Conservation (phyloP, 805 yeast genomes). For the Kurtzmaniella fragi region DNA sequence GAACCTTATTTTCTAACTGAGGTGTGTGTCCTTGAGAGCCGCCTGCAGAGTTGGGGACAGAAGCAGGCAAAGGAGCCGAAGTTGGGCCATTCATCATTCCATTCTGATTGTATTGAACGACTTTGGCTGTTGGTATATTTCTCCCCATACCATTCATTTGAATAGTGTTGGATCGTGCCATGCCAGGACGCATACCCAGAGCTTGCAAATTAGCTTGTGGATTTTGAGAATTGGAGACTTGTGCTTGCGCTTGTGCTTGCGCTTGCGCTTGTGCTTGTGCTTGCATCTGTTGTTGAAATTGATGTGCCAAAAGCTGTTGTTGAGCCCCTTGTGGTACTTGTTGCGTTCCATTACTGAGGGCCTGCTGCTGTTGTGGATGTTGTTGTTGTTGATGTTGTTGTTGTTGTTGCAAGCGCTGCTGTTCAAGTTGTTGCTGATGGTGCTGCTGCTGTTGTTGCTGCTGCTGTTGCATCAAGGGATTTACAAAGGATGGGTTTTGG, state of each 20-base stretch:
- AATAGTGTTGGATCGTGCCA: conserved; percentile 16
- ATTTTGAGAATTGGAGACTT: conserved; percentile 6
- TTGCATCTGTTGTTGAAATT: conserved; percentile 5
- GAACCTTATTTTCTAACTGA: conserved; percentile 21
- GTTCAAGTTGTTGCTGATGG: conserved; percentile 2
- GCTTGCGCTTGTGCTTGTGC: conserved; percentile 11
- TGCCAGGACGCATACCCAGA: conserved; percentile 10
- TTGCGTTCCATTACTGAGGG: not conserved
- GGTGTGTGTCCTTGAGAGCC: conserved; percentile 26
- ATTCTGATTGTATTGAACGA: conserved; percentile 9
- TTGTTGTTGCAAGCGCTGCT: conserved; percentile 2
- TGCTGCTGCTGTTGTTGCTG: conserved; percentile 6
- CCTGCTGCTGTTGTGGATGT: conserved; percentile 3
- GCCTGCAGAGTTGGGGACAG: conserved; percentile 9
- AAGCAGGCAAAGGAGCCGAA: conserved; percentile 18
- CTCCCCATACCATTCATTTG: conserved; percentile 10
- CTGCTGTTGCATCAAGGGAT: conserved; percentile 2
- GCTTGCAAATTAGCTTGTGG: conserved; percentile 7
- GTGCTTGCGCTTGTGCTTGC: conserved; percentile 8
- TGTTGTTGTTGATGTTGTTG: conserved; percentile 4
- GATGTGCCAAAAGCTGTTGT: conserved; percentile 1
- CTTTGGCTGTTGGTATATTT: conserved; percentile 6
- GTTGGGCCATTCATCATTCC: conserved; percentile 14
- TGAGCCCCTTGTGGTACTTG: not conserved
- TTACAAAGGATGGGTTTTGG: no score